These are phyloP conservation scores for Leucoagaricus sp. DNA, from an alignment of 1,284 basidiomycete species.

Conservation along the genomic window DNA sequence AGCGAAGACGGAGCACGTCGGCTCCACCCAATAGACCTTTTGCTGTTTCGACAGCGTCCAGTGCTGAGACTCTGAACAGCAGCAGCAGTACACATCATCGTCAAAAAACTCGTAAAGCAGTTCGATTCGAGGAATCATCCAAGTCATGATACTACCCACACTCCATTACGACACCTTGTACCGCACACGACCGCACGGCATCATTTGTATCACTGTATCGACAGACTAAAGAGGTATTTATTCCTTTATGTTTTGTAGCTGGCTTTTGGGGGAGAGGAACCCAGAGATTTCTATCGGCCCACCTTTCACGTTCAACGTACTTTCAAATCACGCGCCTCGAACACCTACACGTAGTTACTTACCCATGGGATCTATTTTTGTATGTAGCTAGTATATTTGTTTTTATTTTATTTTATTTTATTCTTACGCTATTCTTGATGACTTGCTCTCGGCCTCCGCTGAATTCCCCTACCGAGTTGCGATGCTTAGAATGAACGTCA, in stretches of 20 bases:
- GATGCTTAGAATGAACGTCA: no score
- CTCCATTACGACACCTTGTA: neutral
- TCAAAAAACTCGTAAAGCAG: slow-evolving; percentile 8
- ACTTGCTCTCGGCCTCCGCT: no score
- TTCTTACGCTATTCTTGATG: no score
- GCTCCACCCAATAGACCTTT: slow-evolving; percentile 29
- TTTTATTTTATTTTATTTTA: no score
- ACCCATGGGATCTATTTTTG: slow-evolving; percentile 4
- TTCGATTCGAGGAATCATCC: slow-evolving; percentile 5
- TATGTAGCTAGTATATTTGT: slow-evolving; percentile 1
- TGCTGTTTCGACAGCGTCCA: slow-evolving; percentile 33
- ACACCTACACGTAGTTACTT: neutral
- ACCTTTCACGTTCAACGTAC: no score
- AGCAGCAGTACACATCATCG: neutral
- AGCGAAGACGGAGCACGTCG: slow-evolving; percentile 40
- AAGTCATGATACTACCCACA: neutral
- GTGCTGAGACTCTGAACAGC: slow-evolving; percentile 23
- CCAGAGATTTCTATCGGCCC: no score
- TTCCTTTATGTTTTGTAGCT: neutral
- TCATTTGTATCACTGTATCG: neutral
- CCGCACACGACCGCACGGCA: neutral
- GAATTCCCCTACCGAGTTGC: no score
- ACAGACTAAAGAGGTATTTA: neutral
- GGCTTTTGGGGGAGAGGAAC: no score
- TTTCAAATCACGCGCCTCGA: no score